Conservation (phyloP, 306 rosid species). For the Dalbergia oliveri region DNA sequence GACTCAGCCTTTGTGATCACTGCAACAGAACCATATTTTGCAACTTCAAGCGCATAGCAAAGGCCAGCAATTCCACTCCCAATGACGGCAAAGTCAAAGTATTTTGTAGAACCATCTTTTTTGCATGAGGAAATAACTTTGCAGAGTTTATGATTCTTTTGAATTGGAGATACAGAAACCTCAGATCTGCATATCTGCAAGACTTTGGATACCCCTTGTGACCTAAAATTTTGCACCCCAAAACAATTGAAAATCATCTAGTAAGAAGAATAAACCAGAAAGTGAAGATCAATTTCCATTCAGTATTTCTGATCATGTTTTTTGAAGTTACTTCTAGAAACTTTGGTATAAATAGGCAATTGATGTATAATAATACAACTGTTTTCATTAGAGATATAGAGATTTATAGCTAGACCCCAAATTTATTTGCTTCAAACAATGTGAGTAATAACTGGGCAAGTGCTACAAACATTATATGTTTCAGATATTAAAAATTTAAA, state of each 20-base stretch:
- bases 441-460: conserved; percentile 7
- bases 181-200: conserved; percentile 55
- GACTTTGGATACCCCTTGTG: conserved; percentile 61
- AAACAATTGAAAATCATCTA: conserved; percentile 11
- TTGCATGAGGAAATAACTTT: conserved; percentile 62
- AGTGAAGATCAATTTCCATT: conserved; percentile 12
- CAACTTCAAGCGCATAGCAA: conserved; percentile 92
- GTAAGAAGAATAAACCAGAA: conserved; percentile 2
- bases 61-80: conserved; percentile 99
- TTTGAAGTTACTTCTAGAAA: conserved; percentile 1
- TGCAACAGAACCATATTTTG: conserved; percentile 91
- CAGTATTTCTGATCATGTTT: conserved; percentile 23
- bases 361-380: background rate
- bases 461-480: conserved; percentile 31
- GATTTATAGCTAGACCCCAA: conserved; percentile 28
- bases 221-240: conserved; percentile 59
- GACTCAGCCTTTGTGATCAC: conserved; percentile 96
- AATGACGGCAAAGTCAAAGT: conserved; percentile 82
- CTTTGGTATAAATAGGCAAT: conserved; percentile 11
- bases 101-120: conserved; percentile 66
- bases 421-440: conserved; percentile 3
- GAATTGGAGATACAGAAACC: conserved; percentile 48
- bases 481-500: conserved; percentile 8
- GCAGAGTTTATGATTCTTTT: conserved; percentile 51
- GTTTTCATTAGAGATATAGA: background rate